Conservation (phyloP, 371 early-diverging fungal species). For the Basidiobolus meristosporus region DNA sequence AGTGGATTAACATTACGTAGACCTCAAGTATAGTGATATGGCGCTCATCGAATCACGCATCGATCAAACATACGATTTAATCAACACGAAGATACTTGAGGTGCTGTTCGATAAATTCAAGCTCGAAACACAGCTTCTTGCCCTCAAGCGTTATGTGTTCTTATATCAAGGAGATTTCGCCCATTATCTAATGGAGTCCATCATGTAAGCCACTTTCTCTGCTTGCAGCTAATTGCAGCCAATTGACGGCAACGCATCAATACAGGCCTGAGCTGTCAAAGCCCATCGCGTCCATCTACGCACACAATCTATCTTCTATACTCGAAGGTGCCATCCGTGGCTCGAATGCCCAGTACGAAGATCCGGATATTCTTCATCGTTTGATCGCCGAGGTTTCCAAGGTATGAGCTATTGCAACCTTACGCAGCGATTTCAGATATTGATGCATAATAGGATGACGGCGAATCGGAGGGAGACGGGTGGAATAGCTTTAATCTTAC, state of each 20-base stretch:
- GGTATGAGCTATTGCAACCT: constrained; percentile 9
- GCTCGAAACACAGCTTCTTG: constrained; percentile 66
- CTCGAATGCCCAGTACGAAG: constrained; percentile 79
- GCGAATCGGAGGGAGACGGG: constrained; percentile 46
- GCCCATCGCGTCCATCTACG: constrained; percentile 55
- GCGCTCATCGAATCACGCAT: constrained; percentile 49
- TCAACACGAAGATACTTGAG: constrained; percentile 47
- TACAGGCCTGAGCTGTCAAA: constrained; percentile 34
- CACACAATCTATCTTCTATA: constrained; percentile 72
- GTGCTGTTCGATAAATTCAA: constrained; percentile 54
- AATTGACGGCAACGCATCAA: not conserved
- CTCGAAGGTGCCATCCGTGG: constrained; percentile 75
- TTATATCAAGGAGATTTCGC: constrained; percentile 94
- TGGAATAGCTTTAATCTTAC: constrained; percentile 88
- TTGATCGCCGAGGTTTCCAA: constrained; percentile 58
- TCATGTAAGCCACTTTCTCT: constrained; percentile 41
- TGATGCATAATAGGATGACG: constrained; percentile 9
- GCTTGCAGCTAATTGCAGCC: not conserved
- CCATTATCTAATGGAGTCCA: constrained; percentile 62
- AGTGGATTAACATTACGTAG: constrained; percentile 5
- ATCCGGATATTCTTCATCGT: constrained; percentile 50
- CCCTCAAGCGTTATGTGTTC: constrained; percentile 75
- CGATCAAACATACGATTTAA: constrained; percentile 44
- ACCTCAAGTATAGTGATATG: constrained; percentile 51
- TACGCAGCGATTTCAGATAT: not conserved